Evolutionary conservation across 2,329 filamentous ascomycete species (phyloP).

Genomic region (Nannizziopsis arthrosporioides): DNA sequence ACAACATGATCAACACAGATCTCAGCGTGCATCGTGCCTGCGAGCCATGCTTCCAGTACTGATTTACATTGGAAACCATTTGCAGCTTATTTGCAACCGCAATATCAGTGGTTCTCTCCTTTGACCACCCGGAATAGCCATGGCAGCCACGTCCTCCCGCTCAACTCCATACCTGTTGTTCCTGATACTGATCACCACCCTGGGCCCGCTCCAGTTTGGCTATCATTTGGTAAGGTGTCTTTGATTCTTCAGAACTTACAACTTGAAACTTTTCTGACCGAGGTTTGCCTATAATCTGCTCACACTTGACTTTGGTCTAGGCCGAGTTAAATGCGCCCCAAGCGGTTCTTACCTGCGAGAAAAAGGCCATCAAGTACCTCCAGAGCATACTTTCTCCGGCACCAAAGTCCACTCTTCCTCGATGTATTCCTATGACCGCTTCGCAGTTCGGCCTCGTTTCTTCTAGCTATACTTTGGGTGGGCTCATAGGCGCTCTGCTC

Average conservation of each 20-base stretch:
- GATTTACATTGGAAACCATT: too few species aligned
- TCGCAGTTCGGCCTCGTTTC: conserved; percentile 74
- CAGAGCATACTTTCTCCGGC: conserved; percentile 1
- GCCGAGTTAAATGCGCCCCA: conserved; percentile 92
- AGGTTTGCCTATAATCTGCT: conserved; percentile 11
- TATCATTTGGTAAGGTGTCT: conserved; percentile 64
- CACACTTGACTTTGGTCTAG: conserved; percentile 34
- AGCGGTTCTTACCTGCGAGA: conserved; percentile 80
- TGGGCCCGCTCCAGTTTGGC: conserved; percentile 87
- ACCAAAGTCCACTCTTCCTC: conserved; percentile 31
- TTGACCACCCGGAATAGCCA: too few species aligned
- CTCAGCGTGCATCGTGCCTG: too few species aligned
- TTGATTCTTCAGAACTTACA: conserved; percentile 1
- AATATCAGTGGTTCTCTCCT: too few species aligned
- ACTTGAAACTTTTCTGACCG: too few species aligned
- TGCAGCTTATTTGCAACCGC: too few species aligned
- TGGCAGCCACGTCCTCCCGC: background rate
- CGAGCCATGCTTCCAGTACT: too few species aligned
- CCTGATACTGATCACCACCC: conserved; percentile 61
- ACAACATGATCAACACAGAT: too few species aligned
- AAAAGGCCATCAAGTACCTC: conserved; percentile 40
- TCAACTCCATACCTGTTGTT: conserved; percentile 68
- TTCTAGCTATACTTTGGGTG: conserved; percentile 83
- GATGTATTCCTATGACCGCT: conserved; percentile 81
- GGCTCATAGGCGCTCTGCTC: conserved; percentile 67